Evolutionary conservation across 2,329 filamentous ascomycete genomes (phyloP).

Genomic region (Fusarium tjaetaba): DNA sequence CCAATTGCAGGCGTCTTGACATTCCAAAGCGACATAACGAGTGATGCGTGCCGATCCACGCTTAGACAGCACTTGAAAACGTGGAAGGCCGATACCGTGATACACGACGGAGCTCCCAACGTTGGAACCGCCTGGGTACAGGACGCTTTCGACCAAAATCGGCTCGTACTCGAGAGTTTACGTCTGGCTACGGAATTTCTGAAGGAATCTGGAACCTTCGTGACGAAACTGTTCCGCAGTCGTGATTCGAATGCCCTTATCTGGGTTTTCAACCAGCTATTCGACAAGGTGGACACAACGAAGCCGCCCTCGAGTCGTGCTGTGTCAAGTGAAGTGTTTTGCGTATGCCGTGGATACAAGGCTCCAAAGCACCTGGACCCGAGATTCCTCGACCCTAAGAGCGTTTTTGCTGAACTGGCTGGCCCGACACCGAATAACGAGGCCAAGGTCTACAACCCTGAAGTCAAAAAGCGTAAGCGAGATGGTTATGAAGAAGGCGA

Average conservation of each 20-base stretch:
- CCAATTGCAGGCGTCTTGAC: too few relatives aligned
- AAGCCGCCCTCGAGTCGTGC: too few relatives aligned
- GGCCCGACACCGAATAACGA: conserved; percentile 89
- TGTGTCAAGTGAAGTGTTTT: too few relatives aligned
- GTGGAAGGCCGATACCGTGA: conserved; percentile 93
- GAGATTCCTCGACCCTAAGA: conserved; percentile 69
- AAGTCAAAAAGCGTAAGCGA: conserved; percentile 96
- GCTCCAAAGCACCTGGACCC: neutral
- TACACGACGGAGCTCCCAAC: conserved; percentile 97
- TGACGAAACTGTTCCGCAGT: too few relatives aligned
- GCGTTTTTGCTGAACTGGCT: conserved; percentile 87
- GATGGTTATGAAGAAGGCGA: conserved; percentile 98
- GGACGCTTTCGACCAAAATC: conserved; percentile 88
- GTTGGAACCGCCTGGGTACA: conserved; percentile 98
- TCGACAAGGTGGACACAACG: too few relatives aligned
- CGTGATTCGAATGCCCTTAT: too few relatives aligned
- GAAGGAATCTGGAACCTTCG: too few relatives aligned
- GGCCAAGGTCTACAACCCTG: conserved; percentile 97
- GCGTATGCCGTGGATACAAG: neutral
- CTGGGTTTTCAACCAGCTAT: too few relatives aligned
- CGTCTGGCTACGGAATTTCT: too few relatives aligned
- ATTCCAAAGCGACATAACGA: too few relatives aligned
- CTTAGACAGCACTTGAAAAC: conserved; percentile 78
- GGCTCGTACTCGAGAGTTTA: too few relatives aligned
- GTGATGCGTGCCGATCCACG: too few relatives aligned